phyloP scores from a whole-genome alignment of 2,329 filamentous ascomycete genomes.

The Paramyrothecium roridum region DNA sequence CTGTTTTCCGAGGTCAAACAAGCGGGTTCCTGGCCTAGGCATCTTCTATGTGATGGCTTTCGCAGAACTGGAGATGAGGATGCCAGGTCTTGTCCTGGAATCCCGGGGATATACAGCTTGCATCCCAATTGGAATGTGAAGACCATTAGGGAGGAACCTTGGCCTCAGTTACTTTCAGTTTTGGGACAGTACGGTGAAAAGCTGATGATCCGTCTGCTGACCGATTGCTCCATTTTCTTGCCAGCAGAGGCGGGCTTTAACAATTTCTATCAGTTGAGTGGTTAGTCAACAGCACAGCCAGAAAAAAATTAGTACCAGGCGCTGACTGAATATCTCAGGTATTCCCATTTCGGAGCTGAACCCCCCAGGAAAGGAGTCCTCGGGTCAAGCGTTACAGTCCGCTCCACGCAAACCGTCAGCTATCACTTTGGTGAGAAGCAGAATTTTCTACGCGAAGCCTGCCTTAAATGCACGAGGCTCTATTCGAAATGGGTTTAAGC shows the following conservation, averaged over 20 bases:
- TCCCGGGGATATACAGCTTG: conserved; percentile 63
- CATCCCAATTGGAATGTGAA: conserved; percentile 70
- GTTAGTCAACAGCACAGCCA: conserved; percentile 37
- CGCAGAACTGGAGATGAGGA: conserved; percentile 42
- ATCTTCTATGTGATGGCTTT: conserved; percentile 83
- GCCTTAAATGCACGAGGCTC: conserved; percentile 64
- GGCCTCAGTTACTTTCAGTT: conserved; percentile 71
- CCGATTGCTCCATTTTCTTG: conserved; percentile 75
- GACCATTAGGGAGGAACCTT: conserved; percentile 65
- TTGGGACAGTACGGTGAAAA: conserved; percentile 72
- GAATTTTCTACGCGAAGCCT: conserved; percentile 82
- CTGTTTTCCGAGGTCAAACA: conserved; percentile 61
- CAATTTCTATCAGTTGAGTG: conserved; percentile 78
- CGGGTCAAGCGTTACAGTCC: not conserved
- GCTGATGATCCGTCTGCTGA: conserved; percentile 73
- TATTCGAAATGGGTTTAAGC: conserved; percentile 72
- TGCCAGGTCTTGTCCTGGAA: conserved; percentile 31
- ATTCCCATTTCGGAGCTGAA: not conserved
- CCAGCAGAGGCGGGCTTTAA: conserved; percentile 55
- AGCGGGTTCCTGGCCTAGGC: conserved; percentile 53
- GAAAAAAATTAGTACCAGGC: too few relatives aligned
- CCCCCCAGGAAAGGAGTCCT: not conserved
- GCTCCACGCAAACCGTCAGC: conserved; percentile 40
- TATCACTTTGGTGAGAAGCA: conserved; percentile 74
- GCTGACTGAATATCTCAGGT: too few relatives aligned